Conservation (phyloP, 1,139 yeast species). For the Arxiozyma slooffiae region DNA sequence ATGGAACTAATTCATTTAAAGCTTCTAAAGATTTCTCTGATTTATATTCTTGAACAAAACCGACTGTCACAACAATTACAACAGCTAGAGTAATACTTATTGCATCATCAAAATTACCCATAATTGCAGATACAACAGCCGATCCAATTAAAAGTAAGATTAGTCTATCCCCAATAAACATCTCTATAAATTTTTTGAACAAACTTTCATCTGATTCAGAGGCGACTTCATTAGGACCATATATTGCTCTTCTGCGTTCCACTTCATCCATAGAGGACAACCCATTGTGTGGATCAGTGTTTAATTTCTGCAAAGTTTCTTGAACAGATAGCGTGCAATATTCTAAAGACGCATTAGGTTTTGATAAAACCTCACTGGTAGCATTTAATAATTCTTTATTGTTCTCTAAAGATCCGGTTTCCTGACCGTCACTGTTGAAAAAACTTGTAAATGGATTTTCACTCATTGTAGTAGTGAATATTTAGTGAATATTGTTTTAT, state of each 20-base stretch:
- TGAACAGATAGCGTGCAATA: conserved; percentile 51
- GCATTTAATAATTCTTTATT: conserved; percentile 9
- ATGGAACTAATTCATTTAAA: conserved; percentile 82
- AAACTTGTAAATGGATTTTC: conserved; percentile 8
- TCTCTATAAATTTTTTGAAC: conserved; percentile 57
- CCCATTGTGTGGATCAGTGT: conserved; percentile 53
- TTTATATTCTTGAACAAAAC: conserved; percentile 91
- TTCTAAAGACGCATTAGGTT: conserved; percentile 29
- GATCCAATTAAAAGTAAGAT: conserved; percentile 80
- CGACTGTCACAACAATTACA: conserved; percentile 83
- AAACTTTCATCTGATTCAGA: conserved; percentile 36
- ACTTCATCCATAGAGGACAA: conserved; percentile 61
- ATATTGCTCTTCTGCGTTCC: conserved; percentile 54
- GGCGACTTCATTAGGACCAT: conserved; percentile 41
- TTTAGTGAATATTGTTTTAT: no score
- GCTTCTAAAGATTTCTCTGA: conserved; percentile 91
- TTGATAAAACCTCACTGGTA: conserved; percentile 21
- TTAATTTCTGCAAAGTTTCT: conserved; percentile 51
- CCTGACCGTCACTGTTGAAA: not conserved
- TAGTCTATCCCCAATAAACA: conserved; percentile 81
- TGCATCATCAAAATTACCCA: conserved; percentile 94
- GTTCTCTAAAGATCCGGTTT: conserved; percentile 23
- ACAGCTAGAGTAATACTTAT: conserved; percentile 82
- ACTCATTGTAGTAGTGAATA: conserved; percentile 3
- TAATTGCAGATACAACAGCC: conserved; percentile 69